Evolutionary conservation across 2,329 filamentous ascomycete species (phyloP), one percentile per base, ranked within the genome.

Genomic region (Westerdykella sp.): DNA sequence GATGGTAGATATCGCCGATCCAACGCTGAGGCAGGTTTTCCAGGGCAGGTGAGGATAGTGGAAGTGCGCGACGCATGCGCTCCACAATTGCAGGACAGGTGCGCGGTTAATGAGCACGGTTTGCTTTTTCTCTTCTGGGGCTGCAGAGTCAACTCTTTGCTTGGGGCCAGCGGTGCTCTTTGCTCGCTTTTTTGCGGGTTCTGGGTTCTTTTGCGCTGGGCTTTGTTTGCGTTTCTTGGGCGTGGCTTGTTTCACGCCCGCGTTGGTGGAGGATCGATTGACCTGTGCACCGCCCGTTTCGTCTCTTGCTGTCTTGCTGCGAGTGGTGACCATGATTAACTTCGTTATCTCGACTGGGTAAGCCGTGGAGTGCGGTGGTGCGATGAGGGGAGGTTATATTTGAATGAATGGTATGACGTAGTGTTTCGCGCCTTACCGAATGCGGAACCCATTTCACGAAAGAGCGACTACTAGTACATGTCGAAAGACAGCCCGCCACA

Each of bases 31-130:
- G 41, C 62, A 62, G 22, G 60, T 66, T 7, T 44, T 25, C 60
- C 62, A 65, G 1, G 48, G 23, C 0, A 63, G 42, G 0, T 45
- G 39, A 10, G 58, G 56, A 41, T 65, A 49, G n/a, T 59, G 31
- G 25, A 53, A 44, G 6, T 60, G 51, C 5, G 57, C 47, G 14
- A 64, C 51, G 37, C 47, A 54, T 6, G 53, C 49, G 3, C 49
- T 45, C 59, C 57, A 63, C 6, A 65, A 53, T 9, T 62, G 55
- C 22, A 66, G 53, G 6, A 65, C 55, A 1, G 62, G 58, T 4
- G 59, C 55, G 11, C 60, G 58, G 32, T 63, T 64, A 47, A 65
- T 64, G 5, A 51, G 43, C 39, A 64, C 55, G 13, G 31, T 41
- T 14, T 10, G 36, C 21, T 15, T 35, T 15, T 39, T 10, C 14